Base-by-base conservation (phyloP, 352 stramenopile species). In the Globisporangium nagaii region DNA sequence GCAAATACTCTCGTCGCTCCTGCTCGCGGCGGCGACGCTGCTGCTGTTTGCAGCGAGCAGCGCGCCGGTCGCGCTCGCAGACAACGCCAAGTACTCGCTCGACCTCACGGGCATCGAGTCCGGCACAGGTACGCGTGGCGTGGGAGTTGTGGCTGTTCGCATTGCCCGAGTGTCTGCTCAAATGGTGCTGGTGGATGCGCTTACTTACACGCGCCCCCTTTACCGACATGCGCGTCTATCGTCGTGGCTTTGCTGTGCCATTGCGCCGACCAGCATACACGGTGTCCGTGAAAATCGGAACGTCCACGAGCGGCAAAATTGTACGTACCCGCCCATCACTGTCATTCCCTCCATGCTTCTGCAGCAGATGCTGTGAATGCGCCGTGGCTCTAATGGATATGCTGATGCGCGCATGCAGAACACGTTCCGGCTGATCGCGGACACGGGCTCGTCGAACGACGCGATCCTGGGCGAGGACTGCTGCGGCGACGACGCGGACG, bases 401-500 rank as follows among this genome's bases (percentile, higher is more conserved):
- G n/a, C n/a, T n/a, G n/a, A 28, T 36, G 7, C 25, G 39, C 1
- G 24, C 24, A 15, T 24, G 43, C 19, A 90, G 80, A 87, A 86
- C n/a, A 70, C 68, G 4, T 94, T 90, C 48, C 71, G 73, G 39
- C 49, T 94, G 13, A 87, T 94, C 36, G 75, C 79, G 42, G 84
- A 94, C 65, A 94, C 84, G 0, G 84, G 84, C 2, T 94, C 84
- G n/a, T 88, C 81, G 10, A 94, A 91, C 41, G 75, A 86, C 32
- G 84, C 84, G 1, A 69, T 92, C 28, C 68, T 91, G 5, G 75
- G 80, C 17, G 22, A 64, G 9, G 65, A 65, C 34, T 94, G 84
- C 65, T 94, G 84, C 36, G 77, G 66, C 0, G 56, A 50, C 1
- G 58, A 64, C 20, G 71, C 72, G 6, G 37, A 73, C 1, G 65